A percentile compares a stretch with the other conserved stretches of the same genome.
These are phyloP conservation scores for Boechera divaricarpa DNA, from an alignment of 345 rosid species.

Conservation along the genomic window DNA sequence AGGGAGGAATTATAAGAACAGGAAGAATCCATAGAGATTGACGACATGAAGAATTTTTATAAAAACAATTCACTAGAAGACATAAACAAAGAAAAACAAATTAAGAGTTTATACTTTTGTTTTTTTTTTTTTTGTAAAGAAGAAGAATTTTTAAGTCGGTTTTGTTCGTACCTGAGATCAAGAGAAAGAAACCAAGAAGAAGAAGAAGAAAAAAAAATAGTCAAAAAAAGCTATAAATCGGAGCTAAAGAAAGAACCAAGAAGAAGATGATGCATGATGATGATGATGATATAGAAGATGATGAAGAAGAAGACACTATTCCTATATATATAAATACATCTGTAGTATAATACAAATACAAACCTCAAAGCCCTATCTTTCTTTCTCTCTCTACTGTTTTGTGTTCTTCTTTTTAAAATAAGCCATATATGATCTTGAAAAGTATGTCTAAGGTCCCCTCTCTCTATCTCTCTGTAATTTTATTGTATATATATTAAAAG, in stretches of 20 bases:
- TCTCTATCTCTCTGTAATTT: constrained; percentile 19
- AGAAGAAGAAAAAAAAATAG: constrained; percentile 30
- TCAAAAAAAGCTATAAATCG: constrained; percentile 42
- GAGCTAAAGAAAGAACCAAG: constrained; percentile 46
- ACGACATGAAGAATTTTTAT: constrained; percentile 44
- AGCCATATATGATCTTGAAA: constrained; percentile 42
- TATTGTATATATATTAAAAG: constrained; percentile 3
- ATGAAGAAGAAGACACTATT: constrained; percentile 44
- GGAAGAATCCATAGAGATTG: constrained; percentile 49
- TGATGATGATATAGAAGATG: constrained; percentile 40
- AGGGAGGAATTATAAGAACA: constrained; percentile 41
- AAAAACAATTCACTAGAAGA: constrained; percentile 46
- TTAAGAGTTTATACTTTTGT: constrained; percentile 28
- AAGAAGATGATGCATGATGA: constrained; percentile 51
- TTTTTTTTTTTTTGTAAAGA: constrained; percentile 42
- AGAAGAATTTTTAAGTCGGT: constrained; percentile 7
- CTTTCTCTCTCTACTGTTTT: constrained; percentile 36
- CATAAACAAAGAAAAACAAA: constrained; percentile 43
- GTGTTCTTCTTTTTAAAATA: constrained; percentile 35
- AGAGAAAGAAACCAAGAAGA: constrained; percentile 61
- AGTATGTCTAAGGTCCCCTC: constrained; percentile 37
- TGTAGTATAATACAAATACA: constrained; percentile 38
- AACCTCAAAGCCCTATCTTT: constrained; percentile 49
- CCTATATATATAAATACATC: background rate
- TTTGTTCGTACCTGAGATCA: constrained; percentile 42